Conservation (phyloP, 768 basidiomycete species). For the Pleurotus ostreatus region DNA sequence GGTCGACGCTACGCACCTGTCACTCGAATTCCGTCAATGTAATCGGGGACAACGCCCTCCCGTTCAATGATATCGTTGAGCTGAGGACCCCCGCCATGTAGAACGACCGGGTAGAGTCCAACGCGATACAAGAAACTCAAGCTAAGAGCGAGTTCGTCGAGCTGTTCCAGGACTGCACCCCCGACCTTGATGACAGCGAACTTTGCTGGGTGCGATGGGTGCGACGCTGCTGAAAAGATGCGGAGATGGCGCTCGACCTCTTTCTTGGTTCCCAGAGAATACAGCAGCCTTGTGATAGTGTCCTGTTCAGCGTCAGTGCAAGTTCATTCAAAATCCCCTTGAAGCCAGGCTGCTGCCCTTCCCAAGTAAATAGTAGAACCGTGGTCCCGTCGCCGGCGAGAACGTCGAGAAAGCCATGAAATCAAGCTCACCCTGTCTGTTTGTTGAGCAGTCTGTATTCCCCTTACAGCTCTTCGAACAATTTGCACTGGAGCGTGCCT, state of each 20-base stretch:
- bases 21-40: conserved; percentile 96
- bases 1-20: conserved; percentile 58
- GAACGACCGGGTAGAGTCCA: conserved; percentile 94
- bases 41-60: conserved; percentile 93
- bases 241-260: conserved; percentile 98
- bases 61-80: conserved; percentile 90
- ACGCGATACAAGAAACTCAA: conserved; percentile 96
- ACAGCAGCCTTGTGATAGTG: conserved; percentile 93
- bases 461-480: conserved; percentile 37
- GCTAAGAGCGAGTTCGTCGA: conserved; percentile 92
- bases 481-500: conserved; percentile 29
- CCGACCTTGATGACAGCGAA: conserved; percentile 99
- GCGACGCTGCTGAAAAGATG: conserved; percentile 93
- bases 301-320: conserved; percentile 48
- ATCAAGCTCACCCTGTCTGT: conserved; percentile 60
- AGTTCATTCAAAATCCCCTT: neutral
- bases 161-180: conserved; percentile 87
- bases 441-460: conserved; percentile 62
- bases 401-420: neutral
- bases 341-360: neutral
- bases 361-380: neutral
- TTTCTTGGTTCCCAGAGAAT: conserved; percentile 94
- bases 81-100: conserved; percentile 96
- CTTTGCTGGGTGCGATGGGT: conserved; percentile 86
- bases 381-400: neutral